Conservation (phyloP, 139 green algal species). For the Nannochloris sp. region DNA sequence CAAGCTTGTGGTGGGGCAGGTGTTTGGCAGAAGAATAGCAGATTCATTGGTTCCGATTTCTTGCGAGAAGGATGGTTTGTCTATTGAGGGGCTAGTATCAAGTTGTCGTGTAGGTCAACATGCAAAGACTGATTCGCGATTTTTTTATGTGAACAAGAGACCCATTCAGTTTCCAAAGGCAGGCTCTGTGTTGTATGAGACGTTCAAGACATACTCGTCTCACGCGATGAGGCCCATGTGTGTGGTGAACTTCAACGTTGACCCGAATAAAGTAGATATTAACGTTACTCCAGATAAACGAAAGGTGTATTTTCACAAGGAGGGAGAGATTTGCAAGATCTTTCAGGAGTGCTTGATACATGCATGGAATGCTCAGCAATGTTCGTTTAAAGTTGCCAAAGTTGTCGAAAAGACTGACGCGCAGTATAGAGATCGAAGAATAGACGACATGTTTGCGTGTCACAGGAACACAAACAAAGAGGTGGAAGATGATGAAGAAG, state of each 20-base stretch:
- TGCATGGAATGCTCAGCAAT: conserved; percentile 45
- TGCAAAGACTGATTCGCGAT: conserved; percentile 63
- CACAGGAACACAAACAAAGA: neutral
- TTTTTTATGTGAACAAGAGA: conserved; percentile 87
- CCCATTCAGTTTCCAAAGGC: conserved; percentile 82
- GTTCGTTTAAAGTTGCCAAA: conserved; percentile 34
- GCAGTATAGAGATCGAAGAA: neutral
- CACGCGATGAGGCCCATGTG: conserved; percentile 41
- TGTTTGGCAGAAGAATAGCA: conserved; percentile 72
- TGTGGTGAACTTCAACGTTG: conserved; percentile 57
- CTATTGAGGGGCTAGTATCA: conserved; percentile 57
- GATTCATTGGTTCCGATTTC: conserved; percentile 51
- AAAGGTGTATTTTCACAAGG: conserved; percentile 61
- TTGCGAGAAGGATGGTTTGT: conserved; percentile 24
- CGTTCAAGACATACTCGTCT: conserved; percentile 43
- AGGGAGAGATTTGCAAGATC: conserved; percentile 37
- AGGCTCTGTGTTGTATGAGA: conserved; percentile 56
- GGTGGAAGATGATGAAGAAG: no score
- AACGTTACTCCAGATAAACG: conserved; percentile 97
- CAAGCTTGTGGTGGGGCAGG: conserved; percentile 35
- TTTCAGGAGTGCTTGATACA: conserved; percentile 38
- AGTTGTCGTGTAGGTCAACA: conserved; percentile 36
- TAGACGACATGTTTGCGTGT: neutral
- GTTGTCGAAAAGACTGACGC: neutral
- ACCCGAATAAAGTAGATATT: conserved; percentile 59